These are phyloP conservation scores for Microbotryum scabiosae DNA, from an alignment of 1,284 basidiomycete genomes.

Conservation along the genomic window DNA sequence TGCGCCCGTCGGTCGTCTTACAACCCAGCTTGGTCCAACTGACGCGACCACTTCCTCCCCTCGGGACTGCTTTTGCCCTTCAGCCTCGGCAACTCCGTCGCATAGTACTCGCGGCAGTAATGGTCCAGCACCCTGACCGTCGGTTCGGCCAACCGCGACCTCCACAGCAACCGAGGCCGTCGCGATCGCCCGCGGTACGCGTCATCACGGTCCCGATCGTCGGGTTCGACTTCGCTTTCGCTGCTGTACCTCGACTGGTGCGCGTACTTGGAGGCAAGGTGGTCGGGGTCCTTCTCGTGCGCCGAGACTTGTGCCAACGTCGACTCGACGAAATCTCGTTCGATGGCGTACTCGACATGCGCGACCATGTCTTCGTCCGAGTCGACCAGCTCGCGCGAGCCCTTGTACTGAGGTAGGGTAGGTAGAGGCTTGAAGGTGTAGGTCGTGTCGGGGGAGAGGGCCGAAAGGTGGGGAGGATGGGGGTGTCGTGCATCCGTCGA, in stretches of 20 bases:
- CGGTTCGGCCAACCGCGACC: background rate
- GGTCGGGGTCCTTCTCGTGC: no score
- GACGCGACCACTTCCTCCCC: background rate
- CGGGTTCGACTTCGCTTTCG: no score
- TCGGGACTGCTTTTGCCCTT: background rate
- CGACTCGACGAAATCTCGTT: background rate
- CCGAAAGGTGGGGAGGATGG: no score
- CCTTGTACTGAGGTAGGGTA: no score
- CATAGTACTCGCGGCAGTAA: background rate
- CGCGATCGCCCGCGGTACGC: background rate
- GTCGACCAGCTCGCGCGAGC: background rate
- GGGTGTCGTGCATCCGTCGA: no score
- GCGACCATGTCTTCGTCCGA: background rate
- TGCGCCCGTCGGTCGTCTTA: background rate
- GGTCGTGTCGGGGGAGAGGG: no score
- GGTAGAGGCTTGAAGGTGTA: no score
- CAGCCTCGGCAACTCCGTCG: background rate
- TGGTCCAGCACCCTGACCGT: slow-evolving; percentile 1
- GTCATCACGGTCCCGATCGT: no score
- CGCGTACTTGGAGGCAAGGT: background rate
- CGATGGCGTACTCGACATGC: background rate
- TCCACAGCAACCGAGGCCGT: background rate
- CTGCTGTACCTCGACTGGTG: background rate
- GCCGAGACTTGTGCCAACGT: no score
- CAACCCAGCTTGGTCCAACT: background rate